These are phyloP conservation scores for Neckera pumila DNA, from an alignment of 225 moss, liverwort and hornwort genomes.

Conservation along the genomic window DNA sequence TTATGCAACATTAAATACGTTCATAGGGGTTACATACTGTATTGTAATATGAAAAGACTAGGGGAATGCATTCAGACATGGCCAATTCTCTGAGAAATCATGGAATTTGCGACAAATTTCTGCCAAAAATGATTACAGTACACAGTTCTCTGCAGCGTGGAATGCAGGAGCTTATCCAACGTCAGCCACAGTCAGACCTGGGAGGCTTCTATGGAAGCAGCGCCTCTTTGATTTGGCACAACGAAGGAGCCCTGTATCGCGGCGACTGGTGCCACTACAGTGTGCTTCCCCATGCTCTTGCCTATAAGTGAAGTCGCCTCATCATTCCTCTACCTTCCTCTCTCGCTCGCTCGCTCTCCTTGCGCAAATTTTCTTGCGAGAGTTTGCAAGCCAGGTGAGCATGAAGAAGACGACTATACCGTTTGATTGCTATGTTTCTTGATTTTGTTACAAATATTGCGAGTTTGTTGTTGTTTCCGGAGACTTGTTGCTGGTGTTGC, in stretches of 20 bases:
- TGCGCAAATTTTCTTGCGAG: background rate
- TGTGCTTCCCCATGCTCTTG: background rate
- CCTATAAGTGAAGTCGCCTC: background rate
- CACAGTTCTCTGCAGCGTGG: background rate
- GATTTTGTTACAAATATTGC: background rate
- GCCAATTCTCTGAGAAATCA: background rate
- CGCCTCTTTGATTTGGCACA: background rate
- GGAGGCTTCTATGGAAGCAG: conserved; percentile 5
- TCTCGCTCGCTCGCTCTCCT: background rate
- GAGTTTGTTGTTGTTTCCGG: background rate
- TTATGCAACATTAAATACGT: background rate
- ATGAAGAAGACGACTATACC: background rate
- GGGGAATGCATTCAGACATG: background rate
- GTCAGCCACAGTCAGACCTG: background rate
- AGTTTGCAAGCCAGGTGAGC: background rate
- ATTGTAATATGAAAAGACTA: background rate
- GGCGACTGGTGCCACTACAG: background rate
- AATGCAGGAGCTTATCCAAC: background rate
- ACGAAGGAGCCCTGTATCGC: background rate
- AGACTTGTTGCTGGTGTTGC: background rate
- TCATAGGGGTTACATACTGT: no score
- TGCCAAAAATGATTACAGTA: background rate
- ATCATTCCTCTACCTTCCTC: background rate
- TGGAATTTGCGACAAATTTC: background rate
- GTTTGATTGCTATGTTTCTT: background rate